Evolutionary conservation across 768 basidiomycete genomes (phyloP).

Genomic region (Coprinopsis cinerea): DNA sequence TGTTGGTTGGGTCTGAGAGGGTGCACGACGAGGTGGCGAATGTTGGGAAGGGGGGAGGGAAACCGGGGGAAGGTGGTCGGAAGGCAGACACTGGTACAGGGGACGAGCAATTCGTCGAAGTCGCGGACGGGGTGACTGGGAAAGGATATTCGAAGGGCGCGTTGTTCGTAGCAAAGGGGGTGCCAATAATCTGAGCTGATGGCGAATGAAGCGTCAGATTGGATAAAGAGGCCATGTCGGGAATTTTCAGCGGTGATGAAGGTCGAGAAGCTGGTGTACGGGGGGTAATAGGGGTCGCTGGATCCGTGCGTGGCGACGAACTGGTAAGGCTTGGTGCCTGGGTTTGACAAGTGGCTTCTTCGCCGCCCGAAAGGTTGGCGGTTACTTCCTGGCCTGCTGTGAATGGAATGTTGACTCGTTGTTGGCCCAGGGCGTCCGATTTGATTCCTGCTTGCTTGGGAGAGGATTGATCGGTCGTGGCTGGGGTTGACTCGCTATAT

Average conservation of each 20-base stretch:
- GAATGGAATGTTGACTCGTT: not conserved
- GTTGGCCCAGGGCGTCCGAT: not conserved
- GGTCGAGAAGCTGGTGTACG: slow-evolving; percentile 3
- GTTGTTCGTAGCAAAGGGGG: slow-evolving; percentile 21
- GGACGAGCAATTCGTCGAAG: slow-evolving; percentile 1
- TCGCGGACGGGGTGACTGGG: slow-evolving; percentile 17
- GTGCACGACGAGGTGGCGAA: not conserved
- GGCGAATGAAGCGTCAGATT: slow-evolving; percentile 23
- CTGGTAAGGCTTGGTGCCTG: not conserved
- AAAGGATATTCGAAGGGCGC: slow-evolving; percentile 27
- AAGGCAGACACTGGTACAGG: not conserved
- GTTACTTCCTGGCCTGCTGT: not conserved
- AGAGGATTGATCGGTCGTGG: not conserved
- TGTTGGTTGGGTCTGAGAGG: not conserved
- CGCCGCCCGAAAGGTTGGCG: not conserved
- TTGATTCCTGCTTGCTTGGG: not conserved
- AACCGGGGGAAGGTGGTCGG: not conserved
- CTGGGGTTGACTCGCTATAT: not conserved
- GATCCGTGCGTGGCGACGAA: not conserved
- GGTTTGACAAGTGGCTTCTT: not conserved
- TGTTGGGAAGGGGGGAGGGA: not conserved
- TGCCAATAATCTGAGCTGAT: slow-evolving; percentile 24
- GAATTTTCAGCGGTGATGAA: slow-evolving; percentile 9
- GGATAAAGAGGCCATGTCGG: slow-evolving; percentile 21
- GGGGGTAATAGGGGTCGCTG: not conserved